These are phyloP conservation scores for Candida xyloterini DNA, from an alignment of 805 yeast species.

Conservation along the genomic window DNA sequence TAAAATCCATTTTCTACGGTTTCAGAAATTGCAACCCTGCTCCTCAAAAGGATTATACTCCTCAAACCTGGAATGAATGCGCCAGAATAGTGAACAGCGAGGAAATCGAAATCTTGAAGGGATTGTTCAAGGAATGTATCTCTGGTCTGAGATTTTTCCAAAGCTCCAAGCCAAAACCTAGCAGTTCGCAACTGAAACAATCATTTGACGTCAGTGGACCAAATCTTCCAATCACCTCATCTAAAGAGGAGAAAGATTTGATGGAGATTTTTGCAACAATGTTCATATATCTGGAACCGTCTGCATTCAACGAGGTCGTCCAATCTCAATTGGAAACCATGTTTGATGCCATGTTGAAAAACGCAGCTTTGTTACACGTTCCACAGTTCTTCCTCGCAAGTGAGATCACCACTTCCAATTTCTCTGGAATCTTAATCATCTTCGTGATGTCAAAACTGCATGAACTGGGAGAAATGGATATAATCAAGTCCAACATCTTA, in stretches of 20 bases:
- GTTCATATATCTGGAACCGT: conserved; percentile 90
- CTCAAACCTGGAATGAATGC: conserved; percentile 74
- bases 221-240: conserved; percentile 76
- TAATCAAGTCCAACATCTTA: conserved; percentile 72
- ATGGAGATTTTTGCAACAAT: conserved; percentile 95
- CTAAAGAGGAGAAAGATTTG: conserved; percentile 90
- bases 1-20: conserved; percentile 87
- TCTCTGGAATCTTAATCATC: conserved; percentile 76
- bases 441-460: conserved; percentile 71
- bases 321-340: conserved; percentile 74
- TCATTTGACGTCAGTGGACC: conserved; percentile 73
- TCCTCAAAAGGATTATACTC: conserved; percentile 51
- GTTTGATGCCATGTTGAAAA: conserved; percentile 74
- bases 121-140: conserved; percentile 80
- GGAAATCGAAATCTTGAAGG: conserved; percentile 74
- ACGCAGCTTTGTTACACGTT: conserved; percentile 82
- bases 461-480: conserved; percentile 77
- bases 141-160: conserved; percentile 75
- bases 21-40: conserved; percentile 88
- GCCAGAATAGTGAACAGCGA: conserved; percentile 83
- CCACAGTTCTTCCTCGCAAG: conserved; percentile 94
- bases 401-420: conserved; percentile 91
- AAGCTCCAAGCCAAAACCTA: conserved; percentile 46
- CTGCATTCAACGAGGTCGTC: conserved; percentile 91
- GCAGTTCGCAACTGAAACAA: conserved; percentile 32